Conservation (phyloP, 768 basidiomycete species). For the Pisolithus orientalis region DNA sequence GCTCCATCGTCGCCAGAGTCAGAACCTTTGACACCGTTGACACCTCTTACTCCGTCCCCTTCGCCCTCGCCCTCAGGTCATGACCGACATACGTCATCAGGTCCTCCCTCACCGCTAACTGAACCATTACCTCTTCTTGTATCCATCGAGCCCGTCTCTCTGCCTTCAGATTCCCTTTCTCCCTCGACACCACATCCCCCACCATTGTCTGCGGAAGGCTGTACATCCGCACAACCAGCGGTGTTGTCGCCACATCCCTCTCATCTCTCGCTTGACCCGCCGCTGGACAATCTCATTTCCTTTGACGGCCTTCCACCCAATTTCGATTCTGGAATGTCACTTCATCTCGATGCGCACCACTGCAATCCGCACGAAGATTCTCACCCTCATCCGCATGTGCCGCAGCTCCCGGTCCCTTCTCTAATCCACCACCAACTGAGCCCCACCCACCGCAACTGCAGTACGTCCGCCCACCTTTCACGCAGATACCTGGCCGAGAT, state of each 20-base stretch:
- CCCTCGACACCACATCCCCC: not conserved
- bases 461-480: constrained; percentile 22
- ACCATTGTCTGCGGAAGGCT: not conserved
- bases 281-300: constrained; percentile 23
- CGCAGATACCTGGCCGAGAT: constrained; percentile 25
- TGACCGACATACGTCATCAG: constrained; percentile 13
- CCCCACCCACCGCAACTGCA: constrained; percentile 10
- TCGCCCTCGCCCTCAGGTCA: constrained; percentile 19
- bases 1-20: constrained; percentile 3
- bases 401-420: constrained; percentile 18
- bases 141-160: constrained; percentile 1
- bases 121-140: constrained; percentile 6
- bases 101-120: constrained; percentile 1
- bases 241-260: constrained; percentile 1
- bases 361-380: not conserved
- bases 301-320: constrained; percentile 17
- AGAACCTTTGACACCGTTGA: constrained; percentile 14
- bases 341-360: constrained; percentile 10
- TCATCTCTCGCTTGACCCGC: constrained; percentile 12
- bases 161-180: not conserved
- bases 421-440: constrained; percentile 16
- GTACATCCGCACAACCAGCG: constrained; percentile 1
- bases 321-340: constrained; percentile 14
- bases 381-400: constrained; percentile 5
- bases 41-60: constrained; percentile 19